phyloP scores from a whole-genome alignment of 495 filamentous ascomycete genomes.

The Neurospora tetraspora region DNA sequence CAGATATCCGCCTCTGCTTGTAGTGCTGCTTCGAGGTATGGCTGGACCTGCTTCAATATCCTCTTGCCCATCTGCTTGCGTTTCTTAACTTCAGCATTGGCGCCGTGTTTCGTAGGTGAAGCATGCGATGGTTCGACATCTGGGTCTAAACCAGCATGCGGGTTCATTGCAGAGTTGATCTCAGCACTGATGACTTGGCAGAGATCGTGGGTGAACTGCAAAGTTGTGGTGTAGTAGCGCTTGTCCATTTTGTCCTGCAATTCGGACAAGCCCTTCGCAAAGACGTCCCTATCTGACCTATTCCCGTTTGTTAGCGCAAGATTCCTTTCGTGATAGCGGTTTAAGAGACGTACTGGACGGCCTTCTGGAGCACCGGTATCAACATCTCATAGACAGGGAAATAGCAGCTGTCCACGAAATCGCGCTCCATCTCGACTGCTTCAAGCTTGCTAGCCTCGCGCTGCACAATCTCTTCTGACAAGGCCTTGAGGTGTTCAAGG shows the following conservation, averaged over 20 bases:
- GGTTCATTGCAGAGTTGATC: constrained; percentile 41
- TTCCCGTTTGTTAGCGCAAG: constrained; percentile 13
- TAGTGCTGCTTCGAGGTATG: constrained; percentile 63
- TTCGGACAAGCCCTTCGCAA: constrained; percentile 51
- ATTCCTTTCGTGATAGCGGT: background rate
- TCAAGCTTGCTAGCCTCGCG: constrained; percentile 66
- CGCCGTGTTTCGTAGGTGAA: constrained; percentile 23
- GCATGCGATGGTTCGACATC: constrained; percentile 13
- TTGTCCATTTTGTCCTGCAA: constrained; percentile 57
- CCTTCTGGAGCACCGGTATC: constrained; percentile 71
- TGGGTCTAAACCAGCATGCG: constrained; percentile 1
- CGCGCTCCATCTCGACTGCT: constrained; percentile 62
- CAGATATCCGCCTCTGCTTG: constrained; percentile 71
- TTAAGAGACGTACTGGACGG: constrained; percentile 45
- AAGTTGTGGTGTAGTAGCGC: constrained; percentile 63
- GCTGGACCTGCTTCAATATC: constrained; percentile 72
- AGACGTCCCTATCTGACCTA: constrained; percentile 70
- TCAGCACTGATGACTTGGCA: constrained; percentile 57
- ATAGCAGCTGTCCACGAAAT: constrained; percentile 76
- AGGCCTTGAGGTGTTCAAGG: constrained; percentile 56
- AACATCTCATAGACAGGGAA: constrained; percentile 77
- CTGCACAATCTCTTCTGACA: constrained; percentile 59
- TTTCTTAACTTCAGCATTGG: constrained; percentile 27
- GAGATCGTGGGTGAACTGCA: constrained; percentile 65
- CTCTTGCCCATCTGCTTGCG: constrained; percentile 65